A percentile compares a stretch with the other conserved stretches of the same genome.
phyloP scores from a whole-genome alignment of 345 rosid species.

The Capsella bursapastoris region DNA sequence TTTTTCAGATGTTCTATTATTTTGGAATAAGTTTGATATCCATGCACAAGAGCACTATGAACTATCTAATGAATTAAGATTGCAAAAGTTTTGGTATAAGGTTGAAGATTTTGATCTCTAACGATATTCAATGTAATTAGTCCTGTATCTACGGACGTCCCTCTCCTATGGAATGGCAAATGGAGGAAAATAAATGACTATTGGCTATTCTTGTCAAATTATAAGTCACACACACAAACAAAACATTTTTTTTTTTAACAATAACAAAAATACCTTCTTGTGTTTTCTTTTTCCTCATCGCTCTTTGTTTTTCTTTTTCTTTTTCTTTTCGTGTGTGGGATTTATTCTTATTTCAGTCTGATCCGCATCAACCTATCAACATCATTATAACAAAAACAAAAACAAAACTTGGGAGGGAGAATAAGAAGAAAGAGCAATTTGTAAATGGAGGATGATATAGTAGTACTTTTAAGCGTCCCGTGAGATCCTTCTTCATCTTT shows the following conservation, averaged over 20 bases:
- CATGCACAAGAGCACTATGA: neutral
- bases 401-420: neutral
- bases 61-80: neutral
- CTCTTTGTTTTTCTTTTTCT: neutral
- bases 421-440: conserved; percentile 2
- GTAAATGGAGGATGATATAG: conserved; percentile 43
- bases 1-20: neutral
- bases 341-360: conserved; percentile 31
- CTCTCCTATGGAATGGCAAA: conserved; percentile 42
- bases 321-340: neutral
- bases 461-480: conserved; percentile 23
- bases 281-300: conserved; percentile 24
- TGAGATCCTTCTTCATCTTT: conserved; percentile 30
- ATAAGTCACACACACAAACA: conserved; percentile 39
- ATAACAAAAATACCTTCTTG: conserved; percentile 30
- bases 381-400: neutral
- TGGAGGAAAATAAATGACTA: conserved; percentile 22
- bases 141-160: conserved; percentile 46
- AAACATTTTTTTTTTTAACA: neutral
- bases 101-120: conserved; percentile 23
- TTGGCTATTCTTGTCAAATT: conserved; percentile 45
- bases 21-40: neutral
- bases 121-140: conserved; percentile 24
- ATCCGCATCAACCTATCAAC: conserved; percentile 18
- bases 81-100: neutral